phyloP scores from a whole-genome alignment of 148 eudicot genomes.

The Mesembryanthemum crystallinum region DNA sequence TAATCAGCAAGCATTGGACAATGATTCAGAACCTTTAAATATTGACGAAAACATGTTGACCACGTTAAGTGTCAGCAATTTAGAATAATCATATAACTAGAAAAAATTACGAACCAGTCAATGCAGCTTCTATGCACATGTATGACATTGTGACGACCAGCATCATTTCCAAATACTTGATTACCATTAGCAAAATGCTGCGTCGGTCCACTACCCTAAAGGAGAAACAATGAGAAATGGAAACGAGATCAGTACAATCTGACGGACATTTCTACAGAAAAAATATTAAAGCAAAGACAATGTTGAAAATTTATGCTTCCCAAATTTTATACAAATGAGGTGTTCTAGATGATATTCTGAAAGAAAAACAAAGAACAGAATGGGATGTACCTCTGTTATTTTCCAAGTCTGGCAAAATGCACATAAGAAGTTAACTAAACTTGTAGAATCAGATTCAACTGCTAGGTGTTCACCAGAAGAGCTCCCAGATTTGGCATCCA shows the following conservation, averaged over 20 bases:
- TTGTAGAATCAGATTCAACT: slow-evolving; percentile 11
- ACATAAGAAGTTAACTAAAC: slow-evolving; percentile 41
- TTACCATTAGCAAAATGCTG: slow-evolving; percentile 67
- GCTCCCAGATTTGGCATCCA: slow-evolving; percentile 19
- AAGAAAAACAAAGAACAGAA: background rate
- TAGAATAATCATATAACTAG: background rate
- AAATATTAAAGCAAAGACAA: background rate
- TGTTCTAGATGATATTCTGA: background rate
- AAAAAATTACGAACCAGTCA: slow-evolving; percentile 58
- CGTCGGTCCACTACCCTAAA: slow-evolving; percentile 71
- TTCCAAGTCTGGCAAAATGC: slow-evolving; percentile 67
- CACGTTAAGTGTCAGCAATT: background rate
- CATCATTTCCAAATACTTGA: slow-evolving; percentile 50
- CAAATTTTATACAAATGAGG: background rate
- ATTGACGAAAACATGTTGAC: background rate
- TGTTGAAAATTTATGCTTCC: background rate
- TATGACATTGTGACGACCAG: slow-evolving; percentile 36
- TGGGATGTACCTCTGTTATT: slow-evolving; percentile 43
- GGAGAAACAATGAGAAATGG: background rate
- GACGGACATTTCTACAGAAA: background rate
- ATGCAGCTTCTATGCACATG: slow-evolving; percentile 75
- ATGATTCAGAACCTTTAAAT: background rate
- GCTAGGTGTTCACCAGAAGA: slow-evolving; percentile 19
- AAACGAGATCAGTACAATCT: background rate
- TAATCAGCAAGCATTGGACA: background rate